Evolutionary conservation across 1,139 yeast species (phyloP), one percentile per base, ranked within the genome.

Genomic region (Pichia sp.): DNA sequence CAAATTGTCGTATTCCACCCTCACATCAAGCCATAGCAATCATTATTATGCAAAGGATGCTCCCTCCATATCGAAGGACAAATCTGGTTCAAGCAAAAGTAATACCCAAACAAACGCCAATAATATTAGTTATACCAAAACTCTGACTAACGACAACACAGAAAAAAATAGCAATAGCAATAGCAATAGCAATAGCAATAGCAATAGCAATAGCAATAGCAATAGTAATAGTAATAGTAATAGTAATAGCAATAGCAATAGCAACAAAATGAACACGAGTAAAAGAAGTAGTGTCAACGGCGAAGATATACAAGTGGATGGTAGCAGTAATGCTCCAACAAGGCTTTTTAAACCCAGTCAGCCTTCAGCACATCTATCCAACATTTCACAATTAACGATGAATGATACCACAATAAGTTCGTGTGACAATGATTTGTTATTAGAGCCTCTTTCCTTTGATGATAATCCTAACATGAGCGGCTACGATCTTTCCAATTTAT

Each of bases 341-440:
- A 36, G n/a, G n/a, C n/a, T n/a, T 36, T 36, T 36, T 15, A 36
- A 36, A 15, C 45, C 45, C 15, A n/a, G 29, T 29, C 49, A 45
- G 7, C 11, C 23, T 10, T 15, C 32, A 30, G 47, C 45, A 6
- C 54, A 48, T 38, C n/a, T 53, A 4, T 50, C 54, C 5, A 54
- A 55, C 44, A 15, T 49, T 2, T 42, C 54, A 4, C 55, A 54
- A 19, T 23, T 52, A 10, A 56, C 58, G 4, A 30, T 46, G 1
- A 55, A 57, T 36, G 59, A 58, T 16, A 53, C 57, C n/a, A 55
- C 54, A 4, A 41, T 53, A n/a, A 47, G 52, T 29, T 52, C 54
- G 2, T 19, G 45, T 5, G 57, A 52, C 4, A 52, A 55, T 43
- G 55, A 55, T 15, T 8, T 52, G 30, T 16, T 55, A 23, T 19